phyloP scores from a whole-genome alignment of 306 rosid species.

The Cyamopsis tetragonoloba region DNA sequence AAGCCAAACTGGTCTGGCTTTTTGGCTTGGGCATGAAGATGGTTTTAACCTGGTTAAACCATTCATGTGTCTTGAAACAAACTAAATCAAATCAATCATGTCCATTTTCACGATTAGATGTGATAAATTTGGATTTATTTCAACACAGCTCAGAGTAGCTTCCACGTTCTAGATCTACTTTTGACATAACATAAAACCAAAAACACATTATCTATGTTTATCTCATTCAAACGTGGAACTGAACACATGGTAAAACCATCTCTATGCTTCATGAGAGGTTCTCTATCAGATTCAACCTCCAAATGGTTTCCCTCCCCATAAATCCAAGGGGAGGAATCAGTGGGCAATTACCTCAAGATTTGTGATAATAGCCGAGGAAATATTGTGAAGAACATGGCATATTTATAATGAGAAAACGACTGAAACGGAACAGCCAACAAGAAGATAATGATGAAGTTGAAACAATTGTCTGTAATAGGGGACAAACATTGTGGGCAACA shows the following conservation, averaged over 20 bases:
- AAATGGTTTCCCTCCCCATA: conserved; percentile 8
- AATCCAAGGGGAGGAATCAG: conserved; percentile 21
- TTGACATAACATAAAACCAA: too few species aligned
- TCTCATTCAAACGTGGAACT: too few species aligned
- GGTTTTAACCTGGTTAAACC: conserved; percentile 7
- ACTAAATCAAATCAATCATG: too few species aligned
- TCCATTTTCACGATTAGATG: too few species aligned
- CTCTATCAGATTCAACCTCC: conserved; percentile 15
- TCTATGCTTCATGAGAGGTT: conserved; percentile 11
- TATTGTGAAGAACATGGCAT: not conserved
- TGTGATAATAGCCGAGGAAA: conserved; percentile 20
- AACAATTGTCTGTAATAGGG: conserved; percentile 9
- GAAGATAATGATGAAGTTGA: conserved; percentile 17
- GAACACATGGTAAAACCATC: too few species aligned
- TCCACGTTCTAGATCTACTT: too few species aligned
- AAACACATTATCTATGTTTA: too few species aligned
- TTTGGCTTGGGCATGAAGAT: conserved; percentile 17
- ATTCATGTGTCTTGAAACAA: too few species aligned
- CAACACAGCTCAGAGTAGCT: too few species aligned
- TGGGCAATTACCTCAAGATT: conserved; percentile 24
- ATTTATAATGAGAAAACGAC: conserved; percentile 22
- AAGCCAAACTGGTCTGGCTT: conserved; percentile 29
- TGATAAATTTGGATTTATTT: too few species aligned
- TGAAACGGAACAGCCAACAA: not conserved
- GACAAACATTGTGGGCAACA: conserved; percentile 33